Base-by-base conservation (phyloP, 164 flowering plant species). In the Vitis rotundifolia region DNA sequence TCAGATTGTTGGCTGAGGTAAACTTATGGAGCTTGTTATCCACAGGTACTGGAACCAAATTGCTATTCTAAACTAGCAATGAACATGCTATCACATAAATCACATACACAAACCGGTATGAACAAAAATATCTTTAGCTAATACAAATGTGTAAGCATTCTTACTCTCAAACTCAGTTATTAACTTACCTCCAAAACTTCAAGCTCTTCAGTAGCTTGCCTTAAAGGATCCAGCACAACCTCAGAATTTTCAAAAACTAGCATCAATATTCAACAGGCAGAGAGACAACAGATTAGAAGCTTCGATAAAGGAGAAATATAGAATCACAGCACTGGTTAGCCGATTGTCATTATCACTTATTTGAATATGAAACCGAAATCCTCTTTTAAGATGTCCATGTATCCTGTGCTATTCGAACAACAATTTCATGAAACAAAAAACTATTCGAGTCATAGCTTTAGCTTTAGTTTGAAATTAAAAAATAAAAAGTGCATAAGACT, bases 161-260 rank as follows among this genome's bases (percentile, higher is more conserved):
- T 5, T 56, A 62, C 7, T 44, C 9, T 63, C 29, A 9, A 37
- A 64, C 8, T 49, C 11, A 59, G 64, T 54, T 56, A 47, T 49
- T 13, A 19, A 73, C 79, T 66, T 31, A 92, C 99, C 97, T 95
- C 97, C 79, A 95, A 68, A 50, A 84, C 74, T 80, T 89, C 76
- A 71, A 93, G 92, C 68, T 84, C 94, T 68, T 85, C 91, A 4
- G 91, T 81, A 70, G 99, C 99, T 84, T 90, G 89, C 59, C 77
- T 86, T 62, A 95, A 78, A 63, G 91, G 85, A 69, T 88, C 89
- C 59, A 95, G 76, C 69, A 93, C 94, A 3, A 82, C 63, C 14
- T 86, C 90, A 26, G 90, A 77, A 80, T 90, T 81, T 68, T 89
- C 90, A 75, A 67, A 68, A 75, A 91, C 97, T 92, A 84, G 50